Evolutionary conservation across 805 yeast species (phyloP).

Genomic region (Sugiyamaella qingdaonensis): DNA sequence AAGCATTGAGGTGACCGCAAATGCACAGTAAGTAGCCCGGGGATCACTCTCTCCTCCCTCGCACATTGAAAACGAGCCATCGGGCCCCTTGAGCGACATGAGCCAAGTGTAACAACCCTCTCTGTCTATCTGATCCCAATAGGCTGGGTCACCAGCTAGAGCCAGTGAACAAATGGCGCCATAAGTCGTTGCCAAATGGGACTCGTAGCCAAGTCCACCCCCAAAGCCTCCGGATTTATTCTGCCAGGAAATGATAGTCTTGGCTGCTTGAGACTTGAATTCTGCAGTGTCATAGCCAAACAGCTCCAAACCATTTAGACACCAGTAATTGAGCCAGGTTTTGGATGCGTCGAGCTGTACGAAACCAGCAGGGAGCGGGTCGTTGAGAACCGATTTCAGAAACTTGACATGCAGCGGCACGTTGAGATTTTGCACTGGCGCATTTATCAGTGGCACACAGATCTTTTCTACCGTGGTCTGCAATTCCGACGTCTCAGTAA

Average conservation of each 20-base stretch:
- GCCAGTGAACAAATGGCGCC: conserved; percentile 68
- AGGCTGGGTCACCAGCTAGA: conserved; percentile 39
- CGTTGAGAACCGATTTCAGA: conserved; percentile 36
- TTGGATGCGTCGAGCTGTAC: conserved; percentile 77
- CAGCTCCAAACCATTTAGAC: conserved; percentile 49
- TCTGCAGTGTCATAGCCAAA: conserved; percentile 36
- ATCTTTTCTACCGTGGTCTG: background rate
- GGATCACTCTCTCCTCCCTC: conserved; percentile 74
- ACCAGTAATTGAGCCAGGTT: conserved; percentile 90
- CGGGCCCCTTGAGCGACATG: conserved; percentile 51
- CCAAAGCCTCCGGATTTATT: conserved; percentile 63
- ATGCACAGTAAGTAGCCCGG: conserved; percentile 81
- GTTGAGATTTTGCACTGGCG: background rate
- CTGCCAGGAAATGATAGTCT: conserved; percentile 34
- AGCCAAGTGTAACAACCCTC: conserved; percentile 58
- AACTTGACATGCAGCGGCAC: conserved; percentile 41
- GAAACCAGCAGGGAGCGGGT: conserved; percentile 49
- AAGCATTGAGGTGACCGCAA: conserved; percentile 66
- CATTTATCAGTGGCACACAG: conserved; percentile 4
- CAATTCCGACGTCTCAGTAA: conserved; percentile 5
- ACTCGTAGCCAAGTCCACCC: conserved; percentile 78
- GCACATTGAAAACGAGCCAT: conserved; percentile 80
- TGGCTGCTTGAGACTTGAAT: conserved; percentile 24
- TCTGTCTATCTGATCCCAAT: conserved; percentile 45
- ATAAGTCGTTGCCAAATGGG: conserved; percentile 82